Conservation (phyloP, 805 yeast species). For the Suhomyces vadensis region DNA sequence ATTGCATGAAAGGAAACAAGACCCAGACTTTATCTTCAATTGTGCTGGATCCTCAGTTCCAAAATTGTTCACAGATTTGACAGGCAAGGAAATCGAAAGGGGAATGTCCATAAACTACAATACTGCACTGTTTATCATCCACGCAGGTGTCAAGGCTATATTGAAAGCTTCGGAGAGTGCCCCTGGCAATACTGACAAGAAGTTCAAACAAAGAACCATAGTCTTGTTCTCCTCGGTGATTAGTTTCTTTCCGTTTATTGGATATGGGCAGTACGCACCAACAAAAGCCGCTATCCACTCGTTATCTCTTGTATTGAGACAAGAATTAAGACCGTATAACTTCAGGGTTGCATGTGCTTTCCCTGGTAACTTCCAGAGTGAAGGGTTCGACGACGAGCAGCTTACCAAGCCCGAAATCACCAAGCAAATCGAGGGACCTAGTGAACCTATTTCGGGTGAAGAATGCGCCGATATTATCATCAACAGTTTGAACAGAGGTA, state of each 20-base stretch:
- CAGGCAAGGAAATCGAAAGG: slow-evolving; percentile 53
- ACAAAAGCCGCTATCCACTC: slow-evolving; percentile 79
- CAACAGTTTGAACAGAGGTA: slow-evolving; percentile 58
- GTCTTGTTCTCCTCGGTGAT: slow-evolving; percentile 68
- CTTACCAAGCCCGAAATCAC: slow-evolving; percentile 85
- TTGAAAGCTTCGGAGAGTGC: slow-evolving; percentile 10
- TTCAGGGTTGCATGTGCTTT: slow-evolving; percentile 71
- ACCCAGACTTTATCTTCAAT: slow-evolving; percentile 75
- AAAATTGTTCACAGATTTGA: slow-evolving; percentile 69
- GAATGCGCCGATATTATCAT: slow-evolving; percentile 65
- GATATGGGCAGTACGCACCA: slow-evolving; percentile 91
- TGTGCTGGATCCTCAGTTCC: slow-evolving; percentile 90
- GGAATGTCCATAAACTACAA: slow-evolving; percentile 73
- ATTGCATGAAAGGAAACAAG: slow-evolving; percentile 20
- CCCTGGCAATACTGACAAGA: slow-evolving; percentile 7
- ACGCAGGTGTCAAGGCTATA: slow-evolving; percentile 54
- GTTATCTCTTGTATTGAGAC: slow-evolving; percentile 74
- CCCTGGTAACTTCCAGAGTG: slow-evolving; percentile 90
- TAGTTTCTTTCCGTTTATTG: slow-evolving; percentile 85
- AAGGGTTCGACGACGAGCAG: slow-evolving; percentile 83
- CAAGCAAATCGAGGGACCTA: slow-evolving; percentile 79
- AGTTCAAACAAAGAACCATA: slow-evolving; percentile 53
- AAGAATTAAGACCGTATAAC: slow-evolving; percentile 70
- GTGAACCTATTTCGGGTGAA: slow-evolving; percentile 65
- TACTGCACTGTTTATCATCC: slow-evolving; percentile 71